A percentile compares a stretch with the other conserved stretches of the same genome.
phyloP scores from a whole-genome alignment of 2,329 filamentous ascomycete species.

The Apiospora koreana region DNA sequence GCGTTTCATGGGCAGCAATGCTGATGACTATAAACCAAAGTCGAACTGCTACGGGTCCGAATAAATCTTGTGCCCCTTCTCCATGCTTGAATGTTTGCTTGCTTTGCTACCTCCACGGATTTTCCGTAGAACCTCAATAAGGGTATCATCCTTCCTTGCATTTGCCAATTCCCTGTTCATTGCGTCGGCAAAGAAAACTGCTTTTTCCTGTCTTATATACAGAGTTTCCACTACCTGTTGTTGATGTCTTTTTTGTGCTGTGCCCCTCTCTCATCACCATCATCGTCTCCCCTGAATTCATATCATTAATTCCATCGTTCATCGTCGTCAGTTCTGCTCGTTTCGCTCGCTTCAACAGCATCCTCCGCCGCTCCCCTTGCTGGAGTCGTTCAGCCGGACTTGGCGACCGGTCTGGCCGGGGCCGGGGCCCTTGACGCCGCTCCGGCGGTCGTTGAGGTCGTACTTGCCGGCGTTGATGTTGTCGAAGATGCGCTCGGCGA shows the following conservation, averaged over 20 bases:
- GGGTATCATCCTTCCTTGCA: slow-evolving; percentile 5
- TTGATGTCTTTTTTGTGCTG: background rate
- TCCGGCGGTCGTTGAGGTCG: slow-evolving; percentile 89
- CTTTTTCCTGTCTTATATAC: background rate
- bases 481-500: slow-evolving; percentile 92
- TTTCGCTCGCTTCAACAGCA: slow-evolving; percentile 44
- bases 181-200: background rate
- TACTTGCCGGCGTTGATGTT: slow-evolving; percentile 96
- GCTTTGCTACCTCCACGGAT: background rate
- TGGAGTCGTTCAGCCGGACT: slow-evolving; percentile 46
- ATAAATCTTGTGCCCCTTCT: background rate
- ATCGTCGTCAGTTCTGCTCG: background rate
- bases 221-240: slow-evolving; percentile 1
- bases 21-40: background rate
- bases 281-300: background rate
- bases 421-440: slow-evolving; percentile 79
- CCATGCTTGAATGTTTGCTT: slow-evolving; percentile 3
- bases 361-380: slow-evolving; percentile 41
- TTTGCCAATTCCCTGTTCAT: background rate
- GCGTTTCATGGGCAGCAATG: slow-evolving; percentile 1
- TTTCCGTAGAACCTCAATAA: background rate
- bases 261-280: background rate
- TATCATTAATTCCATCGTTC: background rate
- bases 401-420: slow-evolving; percentile 44
- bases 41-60: background rate